Base-by-base conservation (phyloP, 1,284 basidiomycete species). In the Moesziomyces globuligerus region DNA sequence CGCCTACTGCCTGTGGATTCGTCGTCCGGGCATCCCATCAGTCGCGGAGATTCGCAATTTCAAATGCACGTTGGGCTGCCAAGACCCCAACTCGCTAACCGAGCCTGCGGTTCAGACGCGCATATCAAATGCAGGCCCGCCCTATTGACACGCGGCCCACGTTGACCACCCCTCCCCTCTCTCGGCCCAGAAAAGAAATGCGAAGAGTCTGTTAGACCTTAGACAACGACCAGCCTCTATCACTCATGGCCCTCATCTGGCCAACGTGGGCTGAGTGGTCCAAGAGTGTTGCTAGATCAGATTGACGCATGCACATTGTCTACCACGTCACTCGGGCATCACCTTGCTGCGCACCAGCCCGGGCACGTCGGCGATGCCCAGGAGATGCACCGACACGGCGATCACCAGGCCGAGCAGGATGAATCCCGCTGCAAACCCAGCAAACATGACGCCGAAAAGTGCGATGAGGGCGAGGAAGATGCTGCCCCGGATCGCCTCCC, bases 321-420 rank as follows among this genome's bases (percentile, higher is more conserved):
- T 34, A 34, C 15, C 2, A n/a, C n/a, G n/a, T 34, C 24, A 71
- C 20, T 72, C 64, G 5, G 64, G 64, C 28, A 72, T 57, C 10
- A 72, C 64, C 46, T 64, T 67, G 13, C 26, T 42, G 11, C 64
- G 21, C 3, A 72, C 55, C 43, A 67, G 48, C 7, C 55, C 55
- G 1, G 69, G 69, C 4, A 72, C 69, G 46, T 72, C 64, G 3
- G 59, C 59, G 37, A 72, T 47, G 11, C 69, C 69, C 21, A 57
- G 42, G 25, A 59, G n/a, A 23, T 72, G 69, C 20, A 72, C 54
- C 1, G 44, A 39, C 5, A 60, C 43, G 4, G 65, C 67, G 18
- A 71, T 64, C 8, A 71, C 48, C 37, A 52, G 13, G 1, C 61
- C 59, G 0, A 71, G 36, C 43, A 61, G 23, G 7, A 70, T 26